Evolutionary conservation across 1,284 basidiomycete genomes (phyloP).

Genomic region (Golubevia pallescens): DNA sequence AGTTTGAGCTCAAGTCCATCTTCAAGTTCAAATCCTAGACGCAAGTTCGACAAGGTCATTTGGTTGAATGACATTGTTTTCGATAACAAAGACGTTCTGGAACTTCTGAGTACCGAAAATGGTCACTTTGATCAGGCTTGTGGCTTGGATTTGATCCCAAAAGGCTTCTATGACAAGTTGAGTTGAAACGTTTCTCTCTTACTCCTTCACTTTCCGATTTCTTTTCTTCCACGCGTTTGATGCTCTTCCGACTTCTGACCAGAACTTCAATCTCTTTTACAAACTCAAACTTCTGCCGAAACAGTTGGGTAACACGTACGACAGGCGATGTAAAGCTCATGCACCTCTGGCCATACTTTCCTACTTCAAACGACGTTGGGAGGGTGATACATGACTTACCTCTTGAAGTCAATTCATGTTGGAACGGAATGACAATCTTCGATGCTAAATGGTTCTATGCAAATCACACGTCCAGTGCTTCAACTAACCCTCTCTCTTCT

Average conservation of each 20-base stretch:
- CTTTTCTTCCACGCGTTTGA: no score
- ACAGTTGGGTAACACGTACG: constrained; percentile 44
- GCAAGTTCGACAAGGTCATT: constrained; percentile 29
- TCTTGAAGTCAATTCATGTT: constrained; percentile 42
- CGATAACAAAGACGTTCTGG: no score
- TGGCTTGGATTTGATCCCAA: constrained; percentile 67
- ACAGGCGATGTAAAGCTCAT: constrained; percentile 17
- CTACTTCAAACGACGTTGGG: constrained; percentile 17
- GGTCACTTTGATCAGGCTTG: constrained; percentile 71
- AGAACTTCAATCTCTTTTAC: no score
- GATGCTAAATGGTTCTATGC: constrained; percentile 39
- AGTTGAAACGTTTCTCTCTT: no score
- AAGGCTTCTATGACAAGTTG: no score
- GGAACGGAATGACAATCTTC: constrained; percentile 52
- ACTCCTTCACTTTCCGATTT: no score
- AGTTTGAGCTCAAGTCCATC: no score
- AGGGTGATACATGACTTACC: constrained; percentile 16
- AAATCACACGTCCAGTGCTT: no score
- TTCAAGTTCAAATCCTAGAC: no score
- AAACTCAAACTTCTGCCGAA: no score
- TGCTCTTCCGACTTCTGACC: no score
- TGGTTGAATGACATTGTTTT: constrained; percentile 49
- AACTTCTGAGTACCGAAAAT: constrained; percentile 68
- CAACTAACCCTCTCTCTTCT: no score
- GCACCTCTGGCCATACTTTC: constrained; percentile 41